These are phyloP conservation scores for Trypanosoma cruzi DNA, from an alignment of 208 protist genomes.

Conservation along the genomic window DNA sequence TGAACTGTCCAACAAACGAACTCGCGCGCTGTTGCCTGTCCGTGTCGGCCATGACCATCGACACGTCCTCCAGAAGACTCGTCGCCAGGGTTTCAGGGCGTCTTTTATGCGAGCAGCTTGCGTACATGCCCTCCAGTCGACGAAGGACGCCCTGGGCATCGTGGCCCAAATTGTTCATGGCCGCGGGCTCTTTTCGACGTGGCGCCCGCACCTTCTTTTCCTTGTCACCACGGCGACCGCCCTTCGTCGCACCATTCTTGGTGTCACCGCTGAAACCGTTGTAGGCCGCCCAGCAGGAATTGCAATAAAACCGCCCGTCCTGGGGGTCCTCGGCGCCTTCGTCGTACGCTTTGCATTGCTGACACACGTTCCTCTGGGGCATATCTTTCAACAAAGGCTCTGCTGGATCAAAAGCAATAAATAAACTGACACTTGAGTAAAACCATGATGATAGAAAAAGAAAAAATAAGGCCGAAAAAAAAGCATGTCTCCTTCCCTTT, in stretches of 20 bases:
- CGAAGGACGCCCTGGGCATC: constrained; percentile 37
- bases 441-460: constrained; percentile 21
- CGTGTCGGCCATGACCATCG: constrained; percentile 40
- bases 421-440: background rate
- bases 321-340: constrained; percentile 41
- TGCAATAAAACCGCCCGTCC: constrained; percentile 65
- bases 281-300: constrained; percentile 52
- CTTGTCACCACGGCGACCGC: background rate
- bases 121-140: constrained; percentile 39
- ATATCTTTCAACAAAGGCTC: constrained; percentile 22
- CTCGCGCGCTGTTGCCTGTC: constrained; percentile 30
- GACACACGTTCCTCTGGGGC: constrained; percentile 42
- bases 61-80: constrained; percentile 27
- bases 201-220: constrained; percentile 4
- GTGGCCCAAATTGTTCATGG: constrained; percentile 27
- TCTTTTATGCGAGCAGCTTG: constrained; percentile 31
- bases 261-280: constrained; percentile 25
- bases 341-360: constrained; percentile 66
- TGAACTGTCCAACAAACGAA: constrained; percentile 67
- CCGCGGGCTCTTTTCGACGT: background rate
- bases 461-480: constrained; percentile 5
- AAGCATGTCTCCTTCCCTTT: background rate
- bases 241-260: background rate
- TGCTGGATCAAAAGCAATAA: background rate
- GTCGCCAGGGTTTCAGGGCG: constrained; percentile 17